A percentile compares a stretch with the other conserved stretches of the same genome.
Evolutionary conservation across 164 flowering plant genomes (phyloP).

Genomic region (Cinnamomum chago): DNA sequence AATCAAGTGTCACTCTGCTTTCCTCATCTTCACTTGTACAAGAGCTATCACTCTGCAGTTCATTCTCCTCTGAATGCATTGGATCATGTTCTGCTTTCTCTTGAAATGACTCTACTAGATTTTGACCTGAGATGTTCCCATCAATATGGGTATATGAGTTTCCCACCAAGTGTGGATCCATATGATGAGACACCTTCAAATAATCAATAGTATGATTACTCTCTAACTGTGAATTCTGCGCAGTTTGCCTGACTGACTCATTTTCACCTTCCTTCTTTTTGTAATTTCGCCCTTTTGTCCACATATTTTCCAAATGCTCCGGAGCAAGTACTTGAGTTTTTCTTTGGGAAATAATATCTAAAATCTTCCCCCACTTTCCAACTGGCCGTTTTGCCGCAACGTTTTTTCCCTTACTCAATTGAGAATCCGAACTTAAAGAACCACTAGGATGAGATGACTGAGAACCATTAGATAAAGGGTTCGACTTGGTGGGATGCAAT

Average conservation of each 20-base stretch:
- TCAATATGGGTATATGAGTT: constrained; percentile 10
- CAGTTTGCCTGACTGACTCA: constrained; percentile 28
- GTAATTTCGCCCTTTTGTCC: constrained; percentile 89
- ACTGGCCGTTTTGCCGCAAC: constrained; percentile 44
- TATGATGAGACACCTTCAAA: constrained; percentile 18
- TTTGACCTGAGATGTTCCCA: constrained; percentile 12
- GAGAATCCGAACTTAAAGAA: constrained; percentile 40
- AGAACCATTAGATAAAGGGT: constrained; percentile 31
- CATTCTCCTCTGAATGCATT: constrained; percentile 36
- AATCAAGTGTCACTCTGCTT: constrained; percentile 57
- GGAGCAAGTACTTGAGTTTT: constrained; percentile 90
- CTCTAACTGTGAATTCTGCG: constrained; percentile 21
- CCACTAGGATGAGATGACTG: constrained; percentile 59
- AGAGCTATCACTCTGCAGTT: constrained; percentile 53
- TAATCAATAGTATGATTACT: constrained; percentile 18
- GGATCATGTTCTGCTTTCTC: constrained; percentile 37
- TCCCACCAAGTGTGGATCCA: constrained; percentile 12
- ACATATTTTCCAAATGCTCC: constrained; percentile 91
- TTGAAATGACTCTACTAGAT: constrained; percentile 18
- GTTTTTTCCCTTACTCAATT: constrained; percentile 23
- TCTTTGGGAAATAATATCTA: constrained; percentile 68
- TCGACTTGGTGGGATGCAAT: not conserved
- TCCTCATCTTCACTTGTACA: constrained; percentile 75
- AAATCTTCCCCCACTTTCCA: constrained; percentile 86
- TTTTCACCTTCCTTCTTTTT: constrained; percentile 48